Base-by-base conservation (phyloP, 257 asterid species). In the Henckelia pumila region DNA sequence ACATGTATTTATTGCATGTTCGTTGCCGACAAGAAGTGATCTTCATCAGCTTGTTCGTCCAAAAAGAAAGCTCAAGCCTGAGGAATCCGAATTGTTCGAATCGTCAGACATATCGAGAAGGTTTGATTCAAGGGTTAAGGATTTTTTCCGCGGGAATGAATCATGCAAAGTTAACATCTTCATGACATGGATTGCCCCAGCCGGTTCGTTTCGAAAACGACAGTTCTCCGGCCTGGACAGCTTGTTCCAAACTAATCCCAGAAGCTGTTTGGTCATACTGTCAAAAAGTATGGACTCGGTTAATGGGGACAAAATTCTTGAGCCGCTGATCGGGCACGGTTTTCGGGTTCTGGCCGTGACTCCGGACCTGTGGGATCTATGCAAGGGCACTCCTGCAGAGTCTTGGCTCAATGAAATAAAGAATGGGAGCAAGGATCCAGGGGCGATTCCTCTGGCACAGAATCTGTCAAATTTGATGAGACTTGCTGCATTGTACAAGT, bases 381-480 rank as follows among this genome's bases (percentile, higher is more conserved):
- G 82, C 35, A 72, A 75, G 10, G 75, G 75, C 70, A 91, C 92
- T 0, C 91, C 97, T 0, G 85, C 77, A 3, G 76, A 81, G 52
- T 37, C 28, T 5, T 91, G 97, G 96, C 70, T 80, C 0, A 4
- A 22, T 3, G 87, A 81, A 4, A 81, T 91, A 61, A 82, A 74
- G 73, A 80, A 52, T 6, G 92, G 92, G 5, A 67, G 25, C 29
- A 80, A 19, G 75, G 76, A 75, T 40, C 83, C 92, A 0, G 96
- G 97, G n/a, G 72, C 63, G 35, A 76, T 88, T 35, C 85, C 93
- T 1, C 52, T 88, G 11, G 81, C 85, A 0, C 92, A 91, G 2
- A 86, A 91, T 30, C 59, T 88, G 17, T 91, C 95, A 0, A 86
- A 91, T 69, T 59, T 91, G 80, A 79, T 88, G 4, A 78, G 96